Evolutionary conservation across 2,329 filamentous ascomycete genomes (phyloP), one percentile per base, ranked within the genome.

Genomic region (Xylaria sp.): DNA sequence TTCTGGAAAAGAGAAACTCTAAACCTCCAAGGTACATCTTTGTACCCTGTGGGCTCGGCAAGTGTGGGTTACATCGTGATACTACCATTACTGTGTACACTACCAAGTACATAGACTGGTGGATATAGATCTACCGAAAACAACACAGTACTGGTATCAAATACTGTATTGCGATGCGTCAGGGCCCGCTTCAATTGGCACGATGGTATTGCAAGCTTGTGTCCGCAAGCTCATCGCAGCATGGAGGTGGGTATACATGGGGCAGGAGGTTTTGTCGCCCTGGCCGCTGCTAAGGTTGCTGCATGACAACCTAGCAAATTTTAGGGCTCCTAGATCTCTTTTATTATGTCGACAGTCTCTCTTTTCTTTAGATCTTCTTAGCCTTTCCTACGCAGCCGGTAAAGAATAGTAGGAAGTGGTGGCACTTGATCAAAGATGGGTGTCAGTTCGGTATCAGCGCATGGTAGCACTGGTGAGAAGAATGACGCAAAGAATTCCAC

Each of bases 41-140:
- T 72, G 72, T 75, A 73, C 71, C 58, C 59, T 53, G 59, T 37
- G 42, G 60, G 65, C 61, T 59, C 58, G 65, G 50, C 55, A 54
- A 65, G 60, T 63, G 68, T 57, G 54, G 60, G 65, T 73, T 71
- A 71, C 73, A 73, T 73, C 63, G 68, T 66, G 50, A 69, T 37
- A 40, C 23, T 10, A 18, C 8, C 21, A 18, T 29, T 23, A 42
- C 23, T 18, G 5, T 10, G 27, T 68, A 65, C 18, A 65, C n/a
- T n/a, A n/a, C n/a, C n/a, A n/a, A n/a, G n/a, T 63, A 69, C 48
- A 27, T 62, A 18, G 58, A 37, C 59, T 27, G 25, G 42, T 62
- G 50, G 57, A 60, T 60, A 64, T 35, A 69, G 68, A 63, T 40
- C 63, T 58, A 51, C 35, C 47, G 47, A 37, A 55, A 35, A 47